Percentiles rank a stretch among this genome's conserved stretches.
phyloP scores from a whole-genome alignment of 305 asterid genomes.

The Fraxinus ornus region DNA sequence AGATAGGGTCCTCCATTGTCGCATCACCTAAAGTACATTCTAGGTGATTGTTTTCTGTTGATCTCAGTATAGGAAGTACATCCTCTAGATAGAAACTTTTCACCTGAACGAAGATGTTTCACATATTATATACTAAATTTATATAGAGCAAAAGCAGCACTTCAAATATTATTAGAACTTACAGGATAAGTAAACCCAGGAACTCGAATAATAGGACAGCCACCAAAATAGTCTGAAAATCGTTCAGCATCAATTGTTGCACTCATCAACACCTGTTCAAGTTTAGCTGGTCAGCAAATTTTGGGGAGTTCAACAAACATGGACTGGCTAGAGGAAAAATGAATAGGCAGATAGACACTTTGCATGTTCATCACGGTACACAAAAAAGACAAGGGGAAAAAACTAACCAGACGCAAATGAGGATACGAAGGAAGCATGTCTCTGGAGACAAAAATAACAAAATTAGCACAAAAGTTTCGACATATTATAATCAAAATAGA shows the following conservation, averaged over 20 bases:
- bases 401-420: slow-evolving; percentile 82
- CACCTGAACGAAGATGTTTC: slow-evolving; percentile 53
- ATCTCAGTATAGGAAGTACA: slow-evolving; percentile 61
- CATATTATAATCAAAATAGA: background rate
- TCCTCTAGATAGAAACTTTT: slow-evolving; percentile 74
- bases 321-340: slow-evolving; percentile 6
- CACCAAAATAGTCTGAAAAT: slow-evolving; percentile 82
- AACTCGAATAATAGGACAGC: slow-evolving; percentile 84
- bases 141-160: slow-evolving; percentile 7
- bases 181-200: slow-evolving; percentile 96
- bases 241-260: slow-evolving; percentile 95
- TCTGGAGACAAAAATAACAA: slow-evolving; percentile 47
- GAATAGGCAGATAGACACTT: slow-evolving; percentile 6
- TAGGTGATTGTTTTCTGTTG: slow-evolving; percentile 38
- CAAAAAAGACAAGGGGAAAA: slow-evolving; percentile 19
- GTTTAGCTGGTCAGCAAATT: slow-evolving; percentile 28
- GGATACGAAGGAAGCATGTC: slow-evolving; percentile 85
- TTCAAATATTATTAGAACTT: slow-evolving; percentile 21
- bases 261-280: slow-evolving; percentile 84
- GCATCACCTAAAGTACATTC: slow-evolving; percentile 25
- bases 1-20: slow-evolving; percentile 35
- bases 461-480: slow-evolving; percentile 26
- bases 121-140: slow-evolving; percentile 23
- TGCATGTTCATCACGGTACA: slow-evolving; percentile 6
- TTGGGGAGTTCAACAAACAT: slow-evolving; percentile 12